phyloP scores from a whole-genome alignment of 768 basidiomycete species.

The Suillus discolor region DNA sequence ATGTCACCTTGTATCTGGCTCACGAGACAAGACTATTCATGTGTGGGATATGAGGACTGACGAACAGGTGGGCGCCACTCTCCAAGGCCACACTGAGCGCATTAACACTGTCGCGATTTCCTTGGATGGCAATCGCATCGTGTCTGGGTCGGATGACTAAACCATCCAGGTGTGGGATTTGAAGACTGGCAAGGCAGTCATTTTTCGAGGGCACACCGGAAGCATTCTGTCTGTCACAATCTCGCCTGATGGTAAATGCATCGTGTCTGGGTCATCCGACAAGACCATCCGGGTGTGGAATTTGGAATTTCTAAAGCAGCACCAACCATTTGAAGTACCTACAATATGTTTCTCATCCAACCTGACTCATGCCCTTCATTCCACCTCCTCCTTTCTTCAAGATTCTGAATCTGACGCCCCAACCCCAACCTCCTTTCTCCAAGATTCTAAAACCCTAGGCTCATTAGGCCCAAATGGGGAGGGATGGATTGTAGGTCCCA shows the following conservation, averaged over 20 bases:
- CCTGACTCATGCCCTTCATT: neutral
- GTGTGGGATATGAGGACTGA: neutral
- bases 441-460: too few species aligned
- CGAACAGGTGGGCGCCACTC: neutral
- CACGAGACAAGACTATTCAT: neutral
- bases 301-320: neutral
- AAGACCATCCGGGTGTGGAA: conserved; percentile 7
- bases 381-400: neutral
- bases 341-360: neutral
- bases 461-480: neutral
- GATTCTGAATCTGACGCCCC: neutral
- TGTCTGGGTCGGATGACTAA: neutral
- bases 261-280: neutral
- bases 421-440: neutral
- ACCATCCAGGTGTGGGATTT: neutral
- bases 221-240: neutral
- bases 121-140: neutral
- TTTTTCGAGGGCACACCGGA: neutral
- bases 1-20: neutral
- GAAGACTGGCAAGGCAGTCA: neutral
- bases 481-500: neutral
- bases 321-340: too few species aligned
- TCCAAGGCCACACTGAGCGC: neutral
- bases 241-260: conserved; percentile 4
- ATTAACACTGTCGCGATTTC: neutral